These are phyloP conservation scores for Candida mattraensis DNA, from an alignment of 805 yeast species.

Conservation along the genomic window DNA sequence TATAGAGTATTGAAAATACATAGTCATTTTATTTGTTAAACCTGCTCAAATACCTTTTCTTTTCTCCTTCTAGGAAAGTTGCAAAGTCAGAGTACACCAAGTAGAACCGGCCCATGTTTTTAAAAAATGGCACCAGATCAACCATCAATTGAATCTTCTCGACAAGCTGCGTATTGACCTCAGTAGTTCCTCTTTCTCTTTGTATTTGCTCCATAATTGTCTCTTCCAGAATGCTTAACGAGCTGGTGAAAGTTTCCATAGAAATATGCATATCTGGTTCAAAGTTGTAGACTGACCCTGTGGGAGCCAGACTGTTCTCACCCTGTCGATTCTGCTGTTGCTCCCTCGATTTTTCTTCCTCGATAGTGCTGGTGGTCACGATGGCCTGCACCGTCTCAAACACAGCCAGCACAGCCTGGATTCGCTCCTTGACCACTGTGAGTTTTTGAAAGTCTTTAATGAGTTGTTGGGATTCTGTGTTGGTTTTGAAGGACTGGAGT, in stretches of 20 bases:
- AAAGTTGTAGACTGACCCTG: conserved; percentile 1
- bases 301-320: conserved; percentile 12
- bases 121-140: conserved; percentile 52
- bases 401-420: conserved; percentile 45
- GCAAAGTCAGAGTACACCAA: conserved; percentile 50
- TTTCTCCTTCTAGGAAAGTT: conserved; percentile 38
- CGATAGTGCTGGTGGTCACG: conserved; percentile 32
- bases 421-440: conserved; percentile 44
- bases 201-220: conserved; percentile 45
- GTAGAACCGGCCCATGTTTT: conserved; percentile 50
- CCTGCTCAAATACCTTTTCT: conserved; percentile 29
- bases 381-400: conserved; percentile 46
- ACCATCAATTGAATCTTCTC: conserved; percentile 48
- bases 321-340: background rate
- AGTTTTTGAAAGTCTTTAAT: conserved; percentile 43
- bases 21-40: conserved; percentile 9
- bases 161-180: conserved; percentile 36
- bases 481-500: conserved; percentile 15
- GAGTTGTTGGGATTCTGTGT: conserved; percentile 17
- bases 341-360: conserved; percentile 14
- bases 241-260: conserved; percentile 32
- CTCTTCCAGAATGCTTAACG: conserved; percentile 46
- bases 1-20: background rate
- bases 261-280: conserved; percentile 17
- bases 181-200: conserved; percentile 27